Base-by-base conservation (phyloP, 371 early-diverging fungal genomes). In the Mucor piriformis region DNA sequence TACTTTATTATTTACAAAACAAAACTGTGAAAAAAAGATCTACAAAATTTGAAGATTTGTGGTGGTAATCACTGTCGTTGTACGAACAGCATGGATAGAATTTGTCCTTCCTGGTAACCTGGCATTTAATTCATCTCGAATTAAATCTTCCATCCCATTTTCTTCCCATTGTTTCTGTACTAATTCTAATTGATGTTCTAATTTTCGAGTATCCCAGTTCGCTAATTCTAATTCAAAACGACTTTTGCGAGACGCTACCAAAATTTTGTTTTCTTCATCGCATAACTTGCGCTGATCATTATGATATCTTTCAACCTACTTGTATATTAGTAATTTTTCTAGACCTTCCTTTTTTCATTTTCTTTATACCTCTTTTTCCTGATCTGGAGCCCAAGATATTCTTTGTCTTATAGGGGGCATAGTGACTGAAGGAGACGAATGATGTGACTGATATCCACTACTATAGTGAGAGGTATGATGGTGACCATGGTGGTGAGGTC, bases 121-220 rank as follows among this genome's bases (percentile, higher is more conserved):
- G 0, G 59, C 13, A 43, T n/a, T 35, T 29, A 66, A 46, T 49
- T 73, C 70, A 13, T 64, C 57, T 15, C 51, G 49, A 6, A 72
- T 63, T 20, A 72, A 35, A 6, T 66, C 68, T 55, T 79, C 77
- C 67, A 76, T 63, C 8, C 75, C 78, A 43, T 72, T 63, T 29
- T 82, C 82, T 34, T 81, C 81, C 70, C 81, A 69, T 59, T 85
- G 83, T 37, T 64, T 65, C 29, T 73, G 72, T 8, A 85, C 78
- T 6, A 83, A 59, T 32, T 76, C 77, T 21, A 80, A 38, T 61
- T 84, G 84, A 50, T 76, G 70, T 24, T 81, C 82, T 57, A 79
- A 66, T 60, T 83, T 84, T 33, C 67, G 70, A 5, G 78, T 76
- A 52, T 87, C 87, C 84, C 83, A 84, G 53, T 76, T 74, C 0